phyloP scores from a whole-genome alignment of 1,284 basidiomycete species.

The Boletus semigastroideus region DNA sequence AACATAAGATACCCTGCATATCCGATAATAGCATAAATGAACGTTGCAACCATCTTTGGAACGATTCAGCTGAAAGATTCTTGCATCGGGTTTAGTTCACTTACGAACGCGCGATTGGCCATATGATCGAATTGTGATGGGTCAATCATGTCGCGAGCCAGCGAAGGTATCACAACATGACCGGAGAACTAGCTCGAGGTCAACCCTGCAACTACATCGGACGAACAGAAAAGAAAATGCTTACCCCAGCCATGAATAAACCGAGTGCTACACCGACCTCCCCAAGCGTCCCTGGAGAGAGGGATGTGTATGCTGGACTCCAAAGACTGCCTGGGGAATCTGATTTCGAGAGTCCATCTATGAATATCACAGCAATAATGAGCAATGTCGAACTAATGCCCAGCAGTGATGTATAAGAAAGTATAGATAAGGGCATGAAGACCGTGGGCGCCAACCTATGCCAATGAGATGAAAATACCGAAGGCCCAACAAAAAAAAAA shows the following conservation, averaged over 20 bases:
- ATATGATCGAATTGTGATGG: constrained; percentile 80
- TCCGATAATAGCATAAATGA: constrained; percentile 79
- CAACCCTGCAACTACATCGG: neutral
- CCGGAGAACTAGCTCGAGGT: constrained; percentile 69
- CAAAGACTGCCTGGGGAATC: constrained; percentile 82
- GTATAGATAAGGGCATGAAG: constrained; percentile 78
- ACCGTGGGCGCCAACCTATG: constrained; percentile 77
- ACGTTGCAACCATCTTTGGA: constrained; percentile 68
- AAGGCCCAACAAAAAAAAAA: neutral
- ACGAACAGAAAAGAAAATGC: constrained; percentile 25
- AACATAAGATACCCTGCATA: constrained; percentile 93
- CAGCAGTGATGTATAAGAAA: constrained; percentile 84
- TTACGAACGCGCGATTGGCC: constrained; percentile 82
- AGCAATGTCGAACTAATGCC: constrained; percentile 80
- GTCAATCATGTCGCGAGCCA: constrained; percentile 89
- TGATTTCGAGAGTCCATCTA: constrained; percentile 83
- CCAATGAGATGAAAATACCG: neutral
- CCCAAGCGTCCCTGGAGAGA: constrained; percentile 53
- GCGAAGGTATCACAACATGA: constrained; percentile 89
- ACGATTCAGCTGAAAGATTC: constrained; percentile 2
- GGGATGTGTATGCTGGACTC: constrained; percentile 70
- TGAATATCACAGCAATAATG: constrained; percentile 77
- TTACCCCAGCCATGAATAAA: constrained; percentile 91
- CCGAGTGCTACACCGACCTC: constrained; percentile 81
- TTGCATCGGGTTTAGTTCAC: constrained; percentile 21